A percentile compares a stretch with the other conserved stretches of the same genome.
These are phyloP conservation scores for Coniella lustricola DNA, from an alignment of 2,329 filamentous ascomycete genomes.

Conservation along the genomic window DNA sequence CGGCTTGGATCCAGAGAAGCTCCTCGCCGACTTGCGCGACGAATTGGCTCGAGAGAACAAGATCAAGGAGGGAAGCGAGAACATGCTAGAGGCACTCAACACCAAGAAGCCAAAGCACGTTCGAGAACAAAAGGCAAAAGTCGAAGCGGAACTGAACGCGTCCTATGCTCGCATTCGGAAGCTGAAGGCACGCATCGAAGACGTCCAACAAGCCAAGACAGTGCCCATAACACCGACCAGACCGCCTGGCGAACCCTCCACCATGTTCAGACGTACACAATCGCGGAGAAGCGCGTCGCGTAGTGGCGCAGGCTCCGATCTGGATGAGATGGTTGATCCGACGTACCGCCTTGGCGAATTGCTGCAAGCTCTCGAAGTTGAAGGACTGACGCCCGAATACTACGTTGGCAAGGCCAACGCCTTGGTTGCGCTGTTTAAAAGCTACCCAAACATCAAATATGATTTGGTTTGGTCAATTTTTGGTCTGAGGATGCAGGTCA, in stretches of 20 bases:
- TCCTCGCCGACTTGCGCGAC: conserved; percentile 69
- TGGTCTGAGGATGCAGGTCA: conserved; percentile 85
- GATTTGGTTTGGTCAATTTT: conserved; percentile 96
- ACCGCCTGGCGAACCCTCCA: conserved; percentile 40
- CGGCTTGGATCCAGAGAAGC: conserved; percentile 57
- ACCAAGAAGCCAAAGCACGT: conserved; percentile 93
- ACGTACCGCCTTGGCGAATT: conserved; percentile 88
- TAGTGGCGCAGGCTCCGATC: conserved; percentile 52
- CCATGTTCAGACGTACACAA: conserved; percentile 41
- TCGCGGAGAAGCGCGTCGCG: conserved; percentile 51
- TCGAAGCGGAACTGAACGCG: conserved; percentile 83
- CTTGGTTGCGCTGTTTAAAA: conserved; percentile 92
- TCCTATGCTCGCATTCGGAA: conserved; percentile 69
- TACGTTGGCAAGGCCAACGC: conserved; percentile 90
- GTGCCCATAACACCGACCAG: conserved; percentile 48
- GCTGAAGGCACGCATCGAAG: conserved; percentile 53
- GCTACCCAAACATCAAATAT: conserved; percentile 88
- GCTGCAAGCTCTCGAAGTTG: conserved; percentile 78
- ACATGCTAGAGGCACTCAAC: conserved; percentile 91
- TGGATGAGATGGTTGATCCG: conserved; percentile 69
- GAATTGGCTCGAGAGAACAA: conserved; percentile 92
- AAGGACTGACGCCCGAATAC: conserved; percentile 85
- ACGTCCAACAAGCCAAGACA: conserved; percentile 44
- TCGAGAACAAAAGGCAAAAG: conserved; percentile 71
- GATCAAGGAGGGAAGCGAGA: conserved; percentile 96